phyloP scores from a whole-genome alignment of 768 basidiomycete species.

The Termitomyces sp. region DNA sequence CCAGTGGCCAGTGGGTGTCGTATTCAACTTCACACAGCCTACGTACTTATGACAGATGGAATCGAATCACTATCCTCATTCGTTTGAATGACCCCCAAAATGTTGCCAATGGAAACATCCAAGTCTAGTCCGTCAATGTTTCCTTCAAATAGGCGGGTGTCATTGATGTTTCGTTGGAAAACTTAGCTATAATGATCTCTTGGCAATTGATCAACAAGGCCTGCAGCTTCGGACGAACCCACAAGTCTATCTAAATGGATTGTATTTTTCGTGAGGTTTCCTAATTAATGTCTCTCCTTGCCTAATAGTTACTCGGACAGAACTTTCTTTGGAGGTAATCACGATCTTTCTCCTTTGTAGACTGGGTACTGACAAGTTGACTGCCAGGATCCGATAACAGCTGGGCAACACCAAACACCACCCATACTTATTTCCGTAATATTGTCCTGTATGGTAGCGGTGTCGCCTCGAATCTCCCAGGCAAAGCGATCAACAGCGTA shows the following conservation, averaged over 20 bases:
- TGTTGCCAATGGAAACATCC: constrained; percentile 68
- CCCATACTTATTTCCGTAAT: constrained; percentile 77
- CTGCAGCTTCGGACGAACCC: constrained; percentile 59
- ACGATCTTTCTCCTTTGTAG: not conserved
- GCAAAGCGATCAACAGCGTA: constrained; percentile 23
- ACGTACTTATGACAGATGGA: constrained; percentile 47
- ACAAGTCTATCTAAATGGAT: constrained; percentile 54
- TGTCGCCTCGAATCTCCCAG: constrained; percentile 43
- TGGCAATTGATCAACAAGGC: constrained; percentile 53
- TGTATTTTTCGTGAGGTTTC: constrained; percentile 70
- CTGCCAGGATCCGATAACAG: constrained; percentile 52
- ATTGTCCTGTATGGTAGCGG: constrained; percentile 62
- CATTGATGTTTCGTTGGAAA: not conserved
- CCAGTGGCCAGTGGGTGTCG: constrained; percentile 53
- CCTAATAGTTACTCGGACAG: constrained; percentile 25
- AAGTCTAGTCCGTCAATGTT: constrained; percentile 54
- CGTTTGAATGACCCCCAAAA: constrained; percentile 67
- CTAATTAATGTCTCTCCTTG: not conserved
- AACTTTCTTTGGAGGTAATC: constrained; percentile 77
- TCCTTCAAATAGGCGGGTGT: not conserved
- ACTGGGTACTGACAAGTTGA: constrained; percentile 8
- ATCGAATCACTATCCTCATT: constrained; percentile 66
- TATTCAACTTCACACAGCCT: constrained; percentile 2
- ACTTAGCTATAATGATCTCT: constrained; percentile 66
- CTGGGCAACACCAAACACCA: constrained; percentile 68